phyloP scores from a whole-genome alignment of 176 grass and related monocot genomes.

The Pontederia paniculata region DNA sequence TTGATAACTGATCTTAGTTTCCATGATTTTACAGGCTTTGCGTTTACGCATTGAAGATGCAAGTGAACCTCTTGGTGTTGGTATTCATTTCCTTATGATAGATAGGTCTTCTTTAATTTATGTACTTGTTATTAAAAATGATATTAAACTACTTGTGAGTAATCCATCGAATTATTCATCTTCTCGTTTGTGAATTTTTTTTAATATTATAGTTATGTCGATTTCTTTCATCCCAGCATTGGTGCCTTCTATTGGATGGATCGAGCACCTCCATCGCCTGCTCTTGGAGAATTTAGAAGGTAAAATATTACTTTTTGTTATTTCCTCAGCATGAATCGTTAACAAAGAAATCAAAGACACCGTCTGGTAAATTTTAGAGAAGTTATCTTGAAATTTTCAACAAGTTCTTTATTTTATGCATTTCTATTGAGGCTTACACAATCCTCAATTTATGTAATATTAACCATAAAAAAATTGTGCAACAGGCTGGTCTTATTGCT shows the following conservation, averaged over 20 bases:
- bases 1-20: not conserved
- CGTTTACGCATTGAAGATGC: conserved; percentile 29
- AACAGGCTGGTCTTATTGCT: no score
- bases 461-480: no score
- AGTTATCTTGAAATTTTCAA: no score
- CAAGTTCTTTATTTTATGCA: no score
- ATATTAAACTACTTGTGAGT: no score
- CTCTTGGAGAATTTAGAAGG: conserved; percentile 33
- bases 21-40: conserved; percentile 43
- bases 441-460: no score
- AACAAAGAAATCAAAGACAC: no score
- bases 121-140: not conserved
- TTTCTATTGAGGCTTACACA: no score
- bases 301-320: conserved; percentile 14
- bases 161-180: no score
- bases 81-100: conserved; percentile 69
- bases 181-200: no score
- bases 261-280: conserved; percentile 34
- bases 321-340: not conserved
- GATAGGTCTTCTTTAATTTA: conserved; percentile 52
- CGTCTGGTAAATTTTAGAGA: no score
- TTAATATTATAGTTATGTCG: not conserved
- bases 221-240: conserved; percentile 33
- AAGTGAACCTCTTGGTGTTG: conserved; percentile 30
- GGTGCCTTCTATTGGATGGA: conserved; percentile 84